Evolutionary conservation across 768 basidiomycete species (phyloP).

Genomic region (Gymnopilus junonius): DNA sequence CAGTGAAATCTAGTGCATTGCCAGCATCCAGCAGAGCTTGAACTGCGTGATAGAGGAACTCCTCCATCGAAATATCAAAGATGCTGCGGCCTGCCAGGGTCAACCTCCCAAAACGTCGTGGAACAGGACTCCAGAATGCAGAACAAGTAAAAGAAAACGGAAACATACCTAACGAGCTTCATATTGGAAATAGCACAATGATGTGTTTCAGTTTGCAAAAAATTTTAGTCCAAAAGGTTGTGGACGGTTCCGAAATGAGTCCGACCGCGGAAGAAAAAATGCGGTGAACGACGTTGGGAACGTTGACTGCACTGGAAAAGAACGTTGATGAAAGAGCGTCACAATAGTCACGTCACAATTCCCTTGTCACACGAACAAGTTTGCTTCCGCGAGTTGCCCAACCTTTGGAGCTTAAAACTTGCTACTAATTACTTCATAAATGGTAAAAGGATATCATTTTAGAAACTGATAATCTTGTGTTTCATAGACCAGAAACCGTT

Average conservation of each 20-base stretch:
- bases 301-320: conserved; percentile 15
- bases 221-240: background rate
- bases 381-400: no score
- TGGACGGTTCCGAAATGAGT: background rate
- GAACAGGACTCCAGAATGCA: background rate
- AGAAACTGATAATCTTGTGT: no score
- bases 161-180: conserved; percentile 82
- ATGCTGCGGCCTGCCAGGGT: background rate
- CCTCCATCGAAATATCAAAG: background rate
- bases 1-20: background rate
- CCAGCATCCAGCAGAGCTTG: background rate
- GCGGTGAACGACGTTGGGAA: conserved; percentile 18
- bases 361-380: background rate
- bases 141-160: conserved; percentile 12
- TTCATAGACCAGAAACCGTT: no score
- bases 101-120: no score
- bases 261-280: background rate
- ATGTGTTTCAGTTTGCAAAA: background rate
- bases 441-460: no score
- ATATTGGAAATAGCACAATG: conserved; percentile 38
- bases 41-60: background rate
- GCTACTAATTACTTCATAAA: no score
- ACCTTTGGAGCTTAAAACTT: no score
- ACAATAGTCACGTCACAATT: background rate
- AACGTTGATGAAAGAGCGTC: background rate